Conservation (phyloP, 192 early-diverging fungal genomes). For the Coemansia guatemalensis region DNA sequence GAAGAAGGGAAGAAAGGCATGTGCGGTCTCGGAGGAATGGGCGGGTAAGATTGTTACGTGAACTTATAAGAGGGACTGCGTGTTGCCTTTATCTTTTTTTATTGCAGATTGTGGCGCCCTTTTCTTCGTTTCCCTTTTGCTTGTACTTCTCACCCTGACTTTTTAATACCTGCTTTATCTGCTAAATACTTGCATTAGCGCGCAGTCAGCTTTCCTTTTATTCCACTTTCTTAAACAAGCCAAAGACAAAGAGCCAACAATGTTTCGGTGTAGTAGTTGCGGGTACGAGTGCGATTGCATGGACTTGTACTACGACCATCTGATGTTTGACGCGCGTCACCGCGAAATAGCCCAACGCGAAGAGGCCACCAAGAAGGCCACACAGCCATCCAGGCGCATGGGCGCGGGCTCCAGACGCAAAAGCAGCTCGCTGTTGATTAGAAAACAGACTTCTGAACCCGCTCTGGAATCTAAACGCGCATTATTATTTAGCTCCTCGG, state of each 20-base stretch:
- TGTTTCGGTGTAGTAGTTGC: constrained; percentile 48
- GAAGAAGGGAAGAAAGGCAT: not conserved
- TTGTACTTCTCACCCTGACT: not conserved
- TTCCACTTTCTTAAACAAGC: not conserved
- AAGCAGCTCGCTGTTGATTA: constrained; percentile 26
- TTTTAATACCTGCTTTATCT: not conserved
- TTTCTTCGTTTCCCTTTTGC: not conserved
- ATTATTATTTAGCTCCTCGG: constrained; percentile 16
- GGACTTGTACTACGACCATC: constrained; percentile 53
- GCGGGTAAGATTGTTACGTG: not conserved
- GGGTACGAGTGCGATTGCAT: constrained; percentile 54
- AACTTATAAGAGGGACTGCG: not conserved
- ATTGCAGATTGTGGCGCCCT: not conserved
- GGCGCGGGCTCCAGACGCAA: constrained; percentile 14
- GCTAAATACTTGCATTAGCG: not conserved
- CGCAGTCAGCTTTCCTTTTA: not conserved
- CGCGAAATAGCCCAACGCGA: constrained; percentile 33
- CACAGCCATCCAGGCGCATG: constrained; percentile 8
- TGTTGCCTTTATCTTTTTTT: constrained; percentile 1
- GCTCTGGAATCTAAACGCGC: constrained; percentile 17
- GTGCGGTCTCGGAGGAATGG: not conserved
- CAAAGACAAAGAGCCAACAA: not conserved
- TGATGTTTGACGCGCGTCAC: constrained; percentile 51
- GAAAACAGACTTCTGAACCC: constrained; percentile 13
- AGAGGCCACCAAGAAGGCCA: constrained; percentile 5